Evolutionary conservation across 2,329 filamentous ascomycete genomes (phyloP).

Genomic region (Fusarium devonianum): DNA sequence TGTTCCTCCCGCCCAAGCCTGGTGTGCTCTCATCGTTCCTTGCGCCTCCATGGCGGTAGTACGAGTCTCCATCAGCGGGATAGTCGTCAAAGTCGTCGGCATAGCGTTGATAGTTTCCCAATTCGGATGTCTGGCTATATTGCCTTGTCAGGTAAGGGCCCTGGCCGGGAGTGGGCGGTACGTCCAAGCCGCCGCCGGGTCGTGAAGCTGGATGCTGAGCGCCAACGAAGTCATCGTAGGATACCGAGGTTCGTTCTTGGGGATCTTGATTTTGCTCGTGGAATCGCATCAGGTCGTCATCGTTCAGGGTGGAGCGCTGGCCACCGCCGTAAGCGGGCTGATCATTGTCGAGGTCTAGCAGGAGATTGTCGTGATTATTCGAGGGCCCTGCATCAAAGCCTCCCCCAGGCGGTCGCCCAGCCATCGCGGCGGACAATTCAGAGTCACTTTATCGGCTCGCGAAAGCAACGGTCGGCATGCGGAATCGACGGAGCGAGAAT

Average conservation of each 20-base stretch:
- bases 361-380: conserved; percentile 63
- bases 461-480: conserved; percentile 45
- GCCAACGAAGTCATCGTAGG: conserved; percentile 95
- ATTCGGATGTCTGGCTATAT: conserved; percentile 78
- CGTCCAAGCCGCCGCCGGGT: conserved; percentile 45
- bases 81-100: conserved; percentile 87
- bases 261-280: conserved; percentile 75
- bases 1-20: conserved; percentile 49
- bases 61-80: conserved; percentile 78
- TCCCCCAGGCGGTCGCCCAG: conserved; percentile 61
- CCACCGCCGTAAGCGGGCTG: conserved; percentile 77
- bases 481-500: conserved; percentile 33
- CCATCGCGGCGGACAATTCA: conserved; percentile 62
- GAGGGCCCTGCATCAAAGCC: conserved; percentile 59
- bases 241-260: conserved; percentile 80
- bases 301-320: conserved; percentile 78
- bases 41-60: conserved; percentile 78
- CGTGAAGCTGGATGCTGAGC: conserved; percentile 58
- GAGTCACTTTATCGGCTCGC: conserved; percentile 43
- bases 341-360: conserved; percentile 77
- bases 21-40: conserved; percentile 62
- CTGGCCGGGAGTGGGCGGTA: conserved; percentile 26
- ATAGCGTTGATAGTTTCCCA: conserved; percentile 91
- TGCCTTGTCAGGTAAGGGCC: conserved; percentile 60
- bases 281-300: conserved; percentile 79